These are phyloP conservation scores for Ophiostoma sp. DNA, from an alignment of 2,329 filamentous ascomycete genomes.

Conservation along the genomic window DNA sequence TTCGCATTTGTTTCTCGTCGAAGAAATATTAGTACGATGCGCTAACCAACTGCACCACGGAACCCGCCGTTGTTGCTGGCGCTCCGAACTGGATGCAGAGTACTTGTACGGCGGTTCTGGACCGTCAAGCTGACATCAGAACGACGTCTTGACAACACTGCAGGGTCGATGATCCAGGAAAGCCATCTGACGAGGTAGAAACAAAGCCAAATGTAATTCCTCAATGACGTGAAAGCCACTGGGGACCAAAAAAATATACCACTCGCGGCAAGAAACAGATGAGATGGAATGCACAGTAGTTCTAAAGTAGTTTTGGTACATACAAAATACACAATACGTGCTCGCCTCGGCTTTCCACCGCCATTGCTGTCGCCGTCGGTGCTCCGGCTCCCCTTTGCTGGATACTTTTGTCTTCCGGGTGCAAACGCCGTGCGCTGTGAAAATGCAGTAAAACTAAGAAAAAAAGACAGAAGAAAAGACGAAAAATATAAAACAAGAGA, in stretches of 20 bases:
- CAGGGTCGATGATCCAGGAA: too few species aligned
- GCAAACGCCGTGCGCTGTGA: conserved; percentile 20
- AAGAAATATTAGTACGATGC: conserved; percentile 15
- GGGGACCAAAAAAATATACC: too few species aligned
- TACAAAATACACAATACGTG: neutral
- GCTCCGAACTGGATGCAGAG: neutral
- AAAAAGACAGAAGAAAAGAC: neutral
- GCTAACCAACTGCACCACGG: conserved; percentile 16
- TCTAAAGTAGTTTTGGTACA: neutral
- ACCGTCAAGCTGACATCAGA: too few species aligned
- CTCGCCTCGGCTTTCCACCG: neutral
- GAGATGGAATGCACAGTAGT: neutral
- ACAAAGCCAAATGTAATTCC: too few species aligned
- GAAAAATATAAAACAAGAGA: neutral
- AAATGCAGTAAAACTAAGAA: conserved; percentile 13
- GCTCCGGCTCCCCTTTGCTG: neutral
- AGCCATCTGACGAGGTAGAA: too few species aligned
- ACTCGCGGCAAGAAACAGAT: neutral
- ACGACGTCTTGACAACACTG: too few species aligned
- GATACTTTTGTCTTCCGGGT: conserved; percentile 16
- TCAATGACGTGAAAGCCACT: too few species aligned
- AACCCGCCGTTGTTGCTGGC: neutral
- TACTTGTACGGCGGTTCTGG: neutral
- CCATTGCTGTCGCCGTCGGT: neutral
- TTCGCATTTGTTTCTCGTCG: conserved; percentile 10